Base-by-base conservation (phyloP, 164 flowering plant species). In the Aristolochia fimbriata region DNA sequence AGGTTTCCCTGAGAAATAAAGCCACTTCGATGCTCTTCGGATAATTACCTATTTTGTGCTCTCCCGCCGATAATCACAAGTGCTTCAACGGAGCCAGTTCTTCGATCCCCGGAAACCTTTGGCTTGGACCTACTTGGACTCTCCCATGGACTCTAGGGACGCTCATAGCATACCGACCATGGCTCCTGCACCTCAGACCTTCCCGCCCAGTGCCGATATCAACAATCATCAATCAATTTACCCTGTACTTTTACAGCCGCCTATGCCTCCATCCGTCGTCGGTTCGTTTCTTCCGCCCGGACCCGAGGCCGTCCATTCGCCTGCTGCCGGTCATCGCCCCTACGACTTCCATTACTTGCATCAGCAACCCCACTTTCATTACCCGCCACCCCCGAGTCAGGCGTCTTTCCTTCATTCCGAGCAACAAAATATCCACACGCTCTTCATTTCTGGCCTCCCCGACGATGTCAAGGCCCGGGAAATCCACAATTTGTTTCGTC, bases 381-480 rank as follows among this genome's bases (percentile, higher is more conserved):
- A 15, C 31, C 64, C 56, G 48, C 47, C 56, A 17, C 57, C 64
- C 7, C 30, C 50, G 19, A 20, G 8, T 31, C 54, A 51, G 20
- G 49, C 41, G 20, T 20, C 30, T 49, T 52, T 51, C 50, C 10
- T 16, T 10, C 54, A 24, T 23, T 58, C 50, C 22, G 73, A 71
- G 25, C 65, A 54, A 23, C 71, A 63, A 19, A 30, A 60, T 31
- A 82, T 91, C 53, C 82, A 81, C 65, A 88, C 97, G 8, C 82
- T 91, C 49, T 91, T 86, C 76, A 70, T 91, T 55, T 82, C 94
- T 19, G 96, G 96, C 23, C 85, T 91, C 17, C 97, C 96, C 3
- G 89, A 84, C 68, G 97, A 91, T 68, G 83, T 91, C 68, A 83
- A 80, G 70, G 69, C 94, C n/a, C 91, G 97, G 25, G 94, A 88